Evolutionary conservation across 768 basidiomycete genomes (phyloP), one percentile per base, ranked within the genome.

Genomic region (Boletus reticuloceps): DNA sequence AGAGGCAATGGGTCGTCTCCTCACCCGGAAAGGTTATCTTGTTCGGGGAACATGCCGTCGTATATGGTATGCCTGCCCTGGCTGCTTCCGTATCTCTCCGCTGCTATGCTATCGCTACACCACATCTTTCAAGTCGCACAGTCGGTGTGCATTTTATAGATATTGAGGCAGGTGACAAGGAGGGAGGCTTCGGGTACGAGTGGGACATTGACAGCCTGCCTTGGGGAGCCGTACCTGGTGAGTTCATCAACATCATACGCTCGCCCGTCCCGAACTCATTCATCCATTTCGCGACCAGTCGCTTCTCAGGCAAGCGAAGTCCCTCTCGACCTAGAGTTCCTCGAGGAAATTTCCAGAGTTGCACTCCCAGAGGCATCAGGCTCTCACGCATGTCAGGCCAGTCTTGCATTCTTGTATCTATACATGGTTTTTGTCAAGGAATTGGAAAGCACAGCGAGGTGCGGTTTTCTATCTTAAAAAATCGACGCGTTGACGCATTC

Each of bases 21-120:
- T 94, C 97, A 4, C 97, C 97, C 9, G 97, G 97, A 25, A 99
- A 99, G 69, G 91, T 98, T 55, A 98, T 99, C 60, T 72, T 99
- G 58, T 99, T 98, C 61, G 97, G 97, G 46, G 97, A 99, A 74
- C 97, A 99, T 72, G 96, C 97, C 17, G 97, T 99, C 48, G 97
- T 99, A 19, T 88, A 98, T 69, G 97, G 97, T 51, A 89, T 94
- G 87, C 95, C 96, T 58, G 96, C 96, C 11, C 83, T 99, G 48
- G 96, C 96, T 14, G 95, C 95, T 29, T 88, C 94, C 12, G 89
- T 98, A 37, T 94, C 95, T 71, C 86, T 99, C 47, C 89, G 97
- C 48, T 98, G 95, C 71, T 99, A 94, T 74, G 91, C 89, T 6
- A 80, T 94, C 50, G 79, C 87, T 37, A 84, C 86, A 5, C 88